These are phyloP conservation scores for Vigna trinervia DNA, from an alignment of 306 rosid genomes.

Conservation along the genomic window DNA sequence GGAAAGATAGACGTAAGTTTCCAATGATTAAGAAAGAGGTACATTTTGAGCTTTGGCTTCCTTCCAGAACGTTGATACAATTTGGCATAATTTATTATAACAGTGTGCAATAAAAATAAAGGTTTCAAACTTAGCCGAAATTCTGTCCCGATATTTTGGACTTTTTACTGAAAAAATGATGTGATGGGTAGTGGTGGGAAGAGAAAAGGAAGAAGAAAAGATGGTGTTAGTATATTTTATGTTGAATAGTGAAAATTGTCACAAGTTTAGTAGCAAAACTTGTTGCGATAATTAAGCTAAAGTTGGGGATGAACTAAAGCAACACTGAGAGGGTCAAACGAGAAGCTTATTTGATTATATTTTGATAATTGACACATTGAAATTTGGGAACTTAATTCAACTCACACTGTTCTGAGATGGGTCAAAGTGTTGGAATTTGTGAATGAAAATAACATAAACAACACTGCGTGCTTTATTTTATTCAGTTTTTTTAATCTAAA, in stretches of 20 bases:
- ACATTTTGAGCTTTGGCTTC: background rate
- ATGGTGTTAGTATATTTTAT: background rate
- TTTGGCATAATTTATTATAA: background rate
- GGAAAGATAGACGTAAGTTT: background rate
- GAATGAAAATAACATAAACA: too few species aligned
- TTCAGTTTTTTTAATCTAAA: background rate
- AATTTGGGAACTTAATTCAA: constrained; percentile 15
- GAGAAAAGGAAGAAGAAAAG: background rate
- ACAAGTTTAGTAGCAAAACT: constrained; percentile 18
- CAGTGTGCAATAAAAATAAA: background rate
- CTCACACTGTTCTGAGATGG: background rate
- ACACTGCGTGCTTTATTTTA: too few species aligned
- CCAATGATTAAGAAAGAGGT: background rate
- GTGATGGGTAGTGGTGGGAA: background rate
- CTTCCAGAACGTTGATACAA: background rate
- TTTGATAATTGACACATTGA: background rate
- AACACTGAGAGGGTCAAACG: background rate
- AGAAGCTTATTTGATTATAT: background rate
- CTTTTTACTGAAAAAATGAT: background rate
- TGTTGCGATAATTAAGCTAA: constrained; percentile 43
- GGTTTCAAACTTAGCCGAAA: background rate
- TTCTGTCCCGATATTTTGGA: background rate
- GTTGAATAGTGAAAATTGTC: background rate
- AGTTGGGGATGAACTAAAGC: constrained; percentile 24
- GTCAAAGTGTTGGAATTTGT: constrained; percentile 28